Evolutionary conservation across 805 yeast genomes (phyloP), one percentile per base, ranked within the genome.

Genomic region (Ogataea ramenticola): DNA sequence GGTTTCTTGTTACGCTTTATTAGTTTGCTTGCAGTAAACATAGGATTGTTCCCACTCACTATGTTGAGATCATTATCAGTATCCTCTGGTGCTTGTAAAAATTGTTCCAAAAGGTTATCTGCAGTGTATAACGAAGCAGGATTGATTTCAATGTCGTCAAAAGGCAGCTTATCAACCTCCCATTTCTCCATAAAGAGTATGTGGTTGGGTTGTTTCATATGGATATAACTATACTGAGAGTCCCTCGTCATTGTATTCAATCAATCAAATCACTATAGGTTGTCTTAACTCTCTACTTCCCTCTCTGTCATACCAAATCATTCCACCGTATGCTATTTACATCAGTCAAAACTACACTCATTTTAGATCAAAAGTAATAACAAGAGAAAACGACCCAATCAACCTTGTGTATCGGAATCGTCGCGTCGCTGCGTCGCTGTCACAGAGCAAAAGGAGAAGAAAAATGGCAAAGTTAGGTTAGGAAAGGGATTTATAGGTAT

Each of bases 101-200:
- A 59, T 43, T 56, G 60, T 19, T 59, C 60, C 3, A 60, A 46
- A 9, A 59, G 40, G 41, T 61, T 60, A 6, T 48, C 50, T 11
- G 50, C 45, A 39, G 44, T 42, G 37, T 44, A 47, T 22, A 46
- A 49, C 6, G 43, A 42, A 12, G 44, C 43, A 16, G 55, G 49
- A 29, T 53, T 52, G 27, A 61, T 46, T 16, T 61, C 66, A 2
- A 64, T 53, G 37, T 62, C 67, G 39, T 63, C 67, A 47, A 48
- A 62, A 2, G 60, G 58, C 16, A 62, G 43, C 22, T 44, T 50
- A 34, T 61, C 65, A 5, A 47, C 38, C 9, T 57, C 58, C 68
- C 67, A 64, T 27, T 48, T 52, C 44, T 64, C 67, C 27, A 49
- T 50, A 40, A 58, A 61, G 6, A 62, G 39, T n/a, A 61, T 57